These are phyloP conservation scores for Tricharina praecox DNA, from an alignment of 495 filamentous ascomycete genomes.

Conservation along the genomic window DNA sequence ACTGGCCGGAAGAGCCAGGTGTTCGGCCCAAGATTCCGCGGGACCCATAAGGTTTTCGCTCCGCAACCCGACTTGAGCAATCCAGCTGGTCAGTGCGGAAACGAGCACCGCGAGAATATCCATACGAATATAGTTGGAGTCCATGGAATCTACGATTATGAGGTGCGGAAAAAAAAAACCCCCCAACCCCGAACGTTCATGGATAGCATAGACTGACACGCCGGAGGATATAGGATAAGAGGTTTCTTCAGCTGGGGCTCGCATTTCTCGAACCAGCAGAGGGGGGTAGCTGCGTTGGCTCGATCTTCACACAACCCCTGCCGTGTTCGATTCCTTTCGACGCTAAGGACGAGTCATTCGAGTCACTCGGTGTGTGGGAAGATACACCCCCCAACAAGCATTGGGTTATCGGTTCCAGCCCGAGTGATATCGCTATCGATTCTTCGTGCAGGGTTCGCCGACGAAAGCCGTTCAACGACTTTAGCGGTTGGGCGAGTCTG, in stretches of 20 bases:
- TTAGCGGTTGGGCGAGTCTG: slow-evolving; percentile 19
- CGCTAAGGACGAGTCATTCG: slow-evolving; percentile 13
- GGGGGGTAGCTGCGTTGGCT: neutral
- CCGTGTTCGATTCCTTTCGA: slow-evolving; percentile 19
- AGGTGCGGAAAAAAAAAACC: slow-evolving; percentile 16
- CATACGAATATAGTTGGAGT: slow-evolving; percentile 17
- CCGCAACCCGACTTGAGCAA: slow-evolving; percentile 10
- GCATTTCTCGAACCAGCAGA: slow-evolving; percentile 9
- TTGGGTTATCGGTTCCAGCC: slow-evolving; percentile 12
- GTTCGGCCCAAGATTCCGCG: slow-evolving; percentile 24
- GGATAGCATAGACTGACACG: neutral
- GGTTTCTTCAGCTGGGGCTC: slow-evolving; percentile 25
- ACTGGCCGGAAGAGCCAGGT: slow-evolving; percentile 13
- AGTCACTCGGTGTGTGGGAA: slow-evolving; percentile 18
- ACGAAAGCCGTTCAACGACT: slow-evolving; percentile 4
- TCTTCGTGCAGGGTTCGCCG: neutral
- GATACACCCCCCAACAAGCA: slow-evolving; percentile 16
- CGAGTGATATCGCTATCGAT: slow-evolving; percentile 1
- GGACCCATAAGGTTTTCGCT: slow-evolving; percentile 25
- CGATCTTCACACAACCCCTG: neutral
- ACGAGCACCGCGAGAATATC: slow-evolving; percentile 16
- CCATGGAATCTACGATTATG: slow-evolving; percentile 26
- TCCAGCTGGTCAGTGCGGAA: slow-evolving; percentile 4
- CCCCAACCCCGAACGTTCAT: neutral
- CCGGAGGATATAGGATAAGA: slow-evolving; percentile 8